phyloP scores from a whole-genome alignment of 2,329 filamentous ascomycete genomes.

The Chaetomium olivaceum region DNA sequence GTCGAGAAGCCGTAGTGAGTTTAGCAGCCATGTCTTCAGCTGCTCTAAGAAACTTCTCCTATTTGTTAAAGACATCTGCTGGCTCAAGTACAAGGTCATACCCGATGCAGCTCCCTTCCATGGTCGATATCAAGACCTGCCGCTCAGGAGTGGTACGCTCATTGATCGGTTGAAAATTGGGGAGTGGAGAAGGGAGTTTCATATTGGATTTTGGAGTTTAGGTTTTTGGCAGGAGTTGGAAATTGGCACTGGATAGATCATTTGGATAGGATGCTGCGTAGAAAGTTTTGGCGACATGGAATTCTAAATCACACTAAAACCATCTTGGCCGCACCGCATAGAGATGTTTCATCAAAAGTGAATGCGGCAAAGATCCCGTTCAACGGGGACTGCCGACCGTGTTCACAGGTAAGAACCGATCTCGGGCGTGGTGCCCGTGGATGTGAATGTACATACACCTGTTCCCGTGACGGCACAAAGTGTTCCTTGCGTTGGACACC shows the following conservation, averaged over 20 bases:
- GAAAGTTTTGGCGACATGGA: neutral
- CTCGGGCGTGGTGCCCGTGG: neutral
- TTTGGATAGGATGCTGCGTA: neutral
- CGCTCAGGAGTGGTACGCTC: too few species aligned
- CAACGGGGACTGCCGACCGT: neutral
- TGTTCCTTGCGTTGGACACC: neutral
- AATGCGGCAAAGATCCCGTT: neutral
- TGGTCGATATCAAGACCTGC: too few species aligned
- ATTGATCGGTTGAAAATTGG: too few species aligned
- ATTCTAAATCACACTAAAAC: neutral
- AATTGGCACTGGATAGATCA: neutral
- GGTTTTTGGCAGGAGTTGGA: neutral
- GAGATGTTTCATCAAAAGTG: neutral
- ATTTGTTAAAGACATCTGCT: constrained; percentile 20
- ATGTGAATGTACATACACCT: neutral
- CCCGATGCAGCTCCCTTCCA: neutral
- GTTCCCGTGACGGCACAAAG: neutral
- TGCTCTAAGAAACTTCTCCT: constrained; percentile 8
- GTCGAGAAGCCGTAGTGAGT: too few species aligned
- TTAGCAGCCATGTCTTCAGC: too few species aligned
- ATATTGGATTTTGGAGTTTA: neutral
- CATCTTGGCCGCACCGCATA: neutral
- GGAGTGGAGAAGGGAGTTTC: neutral
- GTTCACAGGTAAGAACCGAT: neutral
- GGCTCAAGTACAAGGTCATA: constrained; percentile 18